Percentiles rank a stretch among this genome's conserved stretches.
These are phyloP conservation scores for Thermothielavioides terrestris DNA, from an alignment of 495 filamentous ascomycete species.

Conservation along the genomic window DNA sequence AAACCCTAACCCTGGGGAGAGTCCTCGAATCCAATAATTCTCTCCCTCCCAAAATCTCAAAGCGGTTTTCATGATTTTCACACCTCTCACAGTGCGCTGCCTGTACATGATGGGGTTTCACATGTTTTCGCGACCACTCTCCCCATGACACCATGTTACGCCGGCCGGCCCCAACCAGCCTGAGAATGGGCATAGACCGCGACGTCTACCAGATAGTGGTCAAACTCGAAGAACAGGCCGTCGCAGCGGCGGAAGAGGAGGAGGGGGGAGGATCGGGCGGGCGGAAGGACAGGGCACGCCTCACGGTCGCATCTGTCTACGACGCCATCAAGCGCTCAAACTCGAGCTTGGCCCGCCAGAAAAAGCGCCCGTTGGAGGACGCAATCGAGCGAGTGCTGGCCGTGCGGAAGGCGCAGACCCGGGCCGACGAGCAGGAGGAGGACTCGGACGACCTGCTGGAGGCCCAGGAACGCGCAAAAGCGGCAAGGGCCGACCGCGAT, in stretches of 20 bases:
- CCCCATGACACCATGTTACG: conserved; percentile 10
- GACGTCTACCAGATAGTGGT: conserved; percentile 64
- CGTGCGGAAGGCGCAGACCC: conserved; percentile 58
- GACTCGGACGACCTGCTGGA: conserved; percentile 59
- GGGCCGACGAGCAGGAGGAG: conserved; percentile 45
- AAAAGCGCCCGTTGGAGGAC: conserved; percentile 71
- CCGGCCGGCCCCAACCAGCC: conserved; percentile 1
- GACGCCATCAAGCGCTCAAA: conserved; percentile 75
- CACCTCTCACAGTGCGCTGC: neutral
- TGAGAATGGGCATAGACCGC: conserved; percentile 29
- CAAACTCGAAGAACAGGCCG: conserved; percentile 56
- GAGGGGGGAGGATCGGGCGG: conserved; percentile 4
- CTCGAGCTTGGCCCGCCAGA: conserved; percentile 70
- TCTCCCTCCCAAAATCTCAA: too few relatives aligned
- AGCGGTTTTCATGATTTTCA: too few relatives aligned
- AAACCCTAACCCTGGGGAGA: too few relatives aligned
- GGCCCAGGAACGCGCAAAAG: conserved; percentile 34
- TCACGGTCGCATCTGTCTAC: conserved; percentile 59
- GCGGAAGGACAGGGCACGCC: conserved; percentile 17
- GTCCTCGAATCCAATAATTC: too few relatives aligned
- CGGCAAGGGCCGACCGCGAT: conserved; percentile 20
- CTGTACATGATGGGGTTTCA: neutral
- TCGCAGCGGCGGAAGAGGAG: too few relatives aligned
- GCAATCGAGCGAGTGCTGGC: conserved; percentile 78
- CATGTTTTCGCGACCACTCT: too few relatives aligned